Conservation (phyloP, 2,329 filamentous ascomycete genomes). For the Endoconidiophora polonica region DNA sequence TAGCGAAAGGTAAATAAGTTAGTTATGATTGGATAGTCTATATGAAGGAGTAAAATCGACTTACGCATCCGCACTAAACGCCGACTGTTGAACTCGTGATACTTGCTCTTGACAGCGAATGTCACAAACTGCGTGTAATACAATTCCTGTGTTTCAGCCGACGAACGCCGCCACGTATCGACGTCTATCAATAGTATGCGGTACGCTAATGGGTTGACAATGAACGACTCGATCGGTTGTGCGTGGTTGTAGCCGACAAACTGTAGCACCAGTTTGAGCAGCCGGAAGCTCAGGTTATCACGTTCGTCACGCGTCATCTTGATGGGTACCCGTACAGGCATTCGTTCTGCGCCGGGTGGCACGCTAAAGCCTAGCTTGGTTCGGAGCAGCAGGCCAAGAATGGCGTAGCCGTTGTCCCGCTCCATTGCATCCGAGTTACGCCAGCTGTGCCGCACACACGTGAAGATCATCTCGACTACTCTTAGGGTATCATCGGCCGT, state of each 20-base stretch:
- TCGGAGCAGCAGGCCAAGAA: constrained; percentile 67
- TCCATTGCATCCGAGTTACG: constrained; percentile 98
- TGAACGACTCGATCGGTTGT: constrained; percentile 73
- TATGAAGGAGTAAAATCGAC: constrained; percentile 19
- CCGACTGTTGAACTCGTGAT: constrained; percentile 81
- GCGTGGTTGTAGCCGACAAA: constrained; percentile 79
- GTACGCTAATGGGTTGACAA: constrained; percentile 91
- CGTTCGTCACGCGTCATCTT: constrained; percentile 34
- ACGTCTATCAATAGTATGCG: constrained; percentile 81
- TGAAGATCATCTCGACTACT: constrained; percentile 69
- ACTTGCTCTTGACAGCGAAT: constrained; percentile 79
- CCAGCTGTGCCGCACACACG: constrained; percentile 81
- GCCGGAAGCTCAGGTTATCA: constrained; percentile 39
- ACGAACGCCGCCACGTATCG: constrained; percentile 77
- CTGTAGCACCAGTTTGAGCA: constrained; percentile 60
- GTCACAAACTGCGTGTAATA: constrained; percentile 87
- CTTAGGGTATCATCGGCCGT: constrained; percentile 55
- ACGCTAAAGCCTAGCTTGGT: constrained; percentile 50
- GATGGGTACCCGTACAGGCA: constrained; percentile 17
- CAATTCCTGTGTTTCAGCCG: constrained; percentile 59
- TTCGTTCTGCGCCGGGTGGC: constrained; percentile 1
- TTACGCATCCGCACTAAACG: constrained; percentile 78
- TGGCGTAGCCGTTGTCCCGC: constrained; percentile 80
- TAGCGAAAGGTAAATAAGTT: constrained; percentile 20
- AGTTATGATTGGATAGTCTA: no score